Conservation (phyloP, 2,329 filamentous ascomycete species). For the Coniella lustricola region DNA sequence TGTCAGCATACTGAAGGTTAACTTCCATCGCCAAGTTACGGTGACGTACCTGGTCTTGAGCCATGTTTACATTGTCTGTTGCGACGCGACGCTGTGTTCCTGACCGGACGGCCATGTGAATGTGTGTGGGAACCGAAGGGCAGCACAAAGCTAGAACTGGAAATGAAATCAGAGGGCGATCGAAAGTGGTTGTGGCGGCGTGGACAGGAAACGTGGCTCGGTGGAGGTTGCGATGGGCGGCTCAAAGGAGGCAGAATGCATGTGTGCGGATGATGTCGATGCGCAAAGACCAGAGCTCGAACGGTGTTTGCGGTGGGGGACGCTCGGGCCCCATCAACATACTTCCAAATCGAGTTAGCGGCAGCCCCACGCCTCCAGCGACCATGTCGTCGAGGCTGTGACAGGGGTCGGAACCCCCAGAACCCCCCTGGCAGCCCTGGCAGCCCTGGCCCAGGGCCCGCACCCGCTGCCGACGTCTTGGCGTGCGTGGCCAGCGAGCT, state of each 20-base stretch:
- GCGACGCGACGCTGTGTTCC: slow-evolving; percentile 23
- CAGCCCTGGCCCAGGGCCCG: too few species aligned
- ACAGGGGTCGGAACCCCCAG: not conserved
- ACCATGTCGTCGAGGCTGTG: not conserved
- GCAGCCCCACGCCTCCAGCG: not conserved
- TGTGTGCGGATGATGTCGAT: not conserved
- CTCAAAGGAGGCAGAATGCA: not conserved
- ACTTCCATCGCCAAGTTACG: not conserved
- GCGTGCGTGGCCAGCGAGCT: slow-evolving; percentile 8
- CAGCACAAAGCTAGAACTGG: not conserved
- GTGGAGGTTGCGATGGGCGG: not conserved
- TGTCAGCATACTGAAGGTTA: not conserved
- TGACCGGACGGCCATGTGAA: slow-evolving; percentile 13
- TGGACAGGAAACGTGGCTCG: not conserved
- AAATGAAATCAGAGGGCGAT: not conserved
- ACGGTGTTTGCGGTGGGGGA: not conserved
- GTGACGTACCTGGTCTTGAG: slow-evolving; percentile 29
- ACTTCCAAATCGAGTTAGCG: slow-evolving; percentile 3
- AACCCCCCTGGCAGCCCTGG: too few species aligned
- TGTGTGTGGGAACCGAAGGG: not conserved
- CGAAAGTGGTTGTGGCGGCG: not conserved
- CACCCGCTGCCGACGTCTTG: not conserved
- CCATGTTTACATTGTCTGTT: slow-evolving; percentile 28
- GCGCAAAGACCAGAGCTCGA: not conserved
- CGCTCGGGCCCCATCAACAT: slow-evolving; percentile 3